Base-by-base conservation (phyloP, 495 filamentous ascomycete genomes). In the Penicillium psychrofluorescens region DNA sequence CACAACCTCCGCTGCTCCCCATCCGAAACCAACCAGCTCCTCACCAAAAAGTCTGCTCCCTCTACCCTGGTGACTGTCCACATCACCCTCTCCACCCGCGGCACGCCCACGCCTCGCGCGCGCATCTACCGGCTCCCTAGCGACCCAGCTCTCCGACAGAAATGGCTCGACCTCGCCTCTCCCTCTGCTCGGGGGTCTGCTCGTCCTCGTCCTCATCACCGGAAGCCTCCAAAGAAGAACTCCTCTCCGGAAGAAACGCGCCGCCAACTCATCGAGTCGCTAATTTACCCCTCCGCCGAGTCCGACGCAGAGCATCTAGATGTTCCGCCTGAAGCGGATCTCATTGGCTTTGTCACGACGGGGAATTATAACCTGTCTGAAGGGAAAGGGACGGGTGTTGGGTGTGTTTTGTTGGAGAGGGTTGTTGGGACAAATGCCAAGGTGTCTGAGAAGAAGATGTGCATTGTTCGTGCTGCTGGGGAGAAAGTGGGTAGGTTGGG, bases 291-390 rank as follows among this genome's bases (percentile, higher is more conserved):
- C 2, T 36, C 36, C n/a, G 13, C 37, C 48, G 46, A 70, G 59
- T 46, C 62, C 29, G 67, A 64, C 6, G 55, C 72, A 14, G 72
- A 73, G 0, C 79, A 86, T 45, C 79, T 86, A 0, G 56, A 77
- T 1, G 78, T 86, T 6, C 92, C 92, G 0, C 63, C 67, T 1
- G 85, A 86, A 47, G 72, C 77, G 11, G 88, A 95, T 55, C 68
- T 96, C 28, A 85, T 98, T 33, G 92, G 92, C 0, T 98, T 95
- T 58, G 82, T 96, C 14, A 95, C 89, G 15, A 85, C 83, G 2
- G 92, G 91, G 2, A 84, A 85, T 40, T 95, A 84, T 50, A 86
- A 86, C 50, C 71, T 96, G 4, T 80, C 79, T 6, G 79, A 89
- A 45, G 92, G 91, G 1, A 75, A 74, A 54, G 83, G 81, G 0